Evolutionary conservation across 1,139 yeast genomes (phyloP), one percentile per base, ranked within the genome.

Genomic region (Magnusiomyces ingens): DNA sequence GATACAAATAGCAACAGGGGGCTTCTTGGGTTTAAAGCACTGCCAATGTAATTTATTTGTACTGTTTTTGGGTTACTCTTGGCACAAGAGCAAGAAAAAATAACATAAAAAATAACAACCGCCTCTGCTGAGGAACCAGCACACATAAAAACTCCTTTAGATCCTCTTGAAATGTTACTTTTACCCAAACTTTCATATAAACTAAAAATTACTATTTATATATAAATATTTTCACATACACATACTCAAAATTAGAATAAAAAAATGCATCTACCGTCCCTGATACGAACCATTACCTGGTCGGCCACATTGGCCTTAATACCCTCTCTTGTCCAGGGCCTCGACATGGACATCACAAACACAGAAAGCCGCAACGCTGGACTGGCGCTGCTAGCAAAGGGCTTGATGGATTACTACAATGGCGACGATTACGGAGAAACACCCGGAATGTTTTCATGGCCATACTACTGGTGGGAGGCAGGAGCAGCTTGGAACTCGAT

Each of bases 381-480:
- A 13, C 80, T 85, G 17, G 75, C 80, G 2, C 68, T 77, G 29
- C 73, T 86, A 15, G 80, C 80, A 8, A 67, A 75, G 36, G 97
- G 97, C 58, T 68, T 88, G 58, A 76, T 90, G 77, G 90, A 88
- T 71, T 90, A 90, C 70, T 88, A 89, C 66, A 84, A 81, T 49
- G 96, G 96, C 45, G 62, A 71, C 48, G 71, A 78, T 36, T 70
- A 74, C 53, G 75, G 75, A 60, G 72, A 87, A 26, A 75, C 84
- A 11, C 77, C 86, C 26, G 96, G 96, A 37, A 79, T 81, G 84
- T 88, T 89, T 67, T 72, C 76, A 13, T 66, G 74, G 57, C 95
- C 95, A 1, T 86, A 85, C 72, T 87, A 85, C 73, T 89, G 96
- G 96, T 89, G 96, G 96, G 87, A 85, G 71, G 93, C 94, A 44